These are phyloP conservation scores for Tylopilus subfusipes DNA, from an alignment of 768 basidiomycete species.

Conservation along the genomic window DNA sequence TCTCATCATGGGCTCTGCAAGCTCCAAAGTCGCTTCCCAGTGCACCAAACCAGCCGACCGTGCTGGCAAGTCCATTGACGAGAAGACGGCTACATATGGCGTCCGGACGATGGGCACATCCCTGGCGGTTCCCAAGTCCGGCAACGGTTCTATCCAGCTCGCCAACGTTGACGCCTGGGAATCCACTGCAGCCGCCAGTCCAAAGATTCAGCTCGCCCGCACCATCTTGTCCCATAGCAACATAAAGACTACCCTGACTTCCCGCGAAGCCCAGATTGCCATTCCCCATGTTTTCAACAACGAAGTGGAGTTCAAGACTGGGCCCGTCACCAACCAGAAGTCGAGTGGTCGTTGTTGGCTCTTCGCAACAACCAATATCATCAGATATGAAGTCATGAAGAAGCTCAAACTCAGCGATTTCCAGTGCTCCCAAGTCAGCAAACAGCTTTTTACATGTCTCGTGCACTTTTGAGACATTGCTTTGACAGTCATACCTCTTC, in stretches of 20 bases:
- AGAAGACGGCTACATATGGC: conserved; percentile 15
- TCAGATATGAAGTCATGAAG: conserved; percentile 83
- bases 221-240: conserved; percentile 70
- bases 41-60: conserved; percentile 16
- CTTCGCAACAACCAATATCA: conserved; percentile 86
- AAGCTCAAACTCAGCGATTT: conserved; percentile 83
- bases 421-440: conserved; percentile 78
- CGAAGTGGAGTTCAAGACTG: conserved; percentile 74
- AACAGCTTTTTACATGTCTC: not conserved
- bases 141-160: conserved; percentile 58
- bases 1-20: conserved; percentile 24
- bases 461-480: conserved; percentile 4
- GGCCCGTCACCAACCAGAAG: conserved; percentile 83
- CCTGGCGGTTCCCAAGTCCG: conserved; percentile 36
- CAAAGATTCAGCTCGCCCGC: conserved; percentile 71
- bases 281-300: conserved; percentile 83
- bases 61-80: conserved; percentile 21
- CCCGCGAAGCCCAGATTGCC: conserved; percentile 56
- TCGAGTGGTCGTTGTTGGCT: conserved; percentile 93
- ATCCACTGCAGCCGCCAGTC: conserved; percentile 44
- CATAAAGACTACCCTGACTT: conserved; percentile 58
- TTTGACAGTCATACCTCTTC: conserved; percentile 74
- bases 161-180: conserved; percentile 69
- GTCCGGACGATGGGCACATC: not conserved
- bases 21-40: conserved; percentile 25